Percentiles rank a stretch among this genome's conserved stretches.
Evolutionary conservation across 257 asterid species (phyloP).

Genomic region (Nicotiana sylvestris): DNA sequence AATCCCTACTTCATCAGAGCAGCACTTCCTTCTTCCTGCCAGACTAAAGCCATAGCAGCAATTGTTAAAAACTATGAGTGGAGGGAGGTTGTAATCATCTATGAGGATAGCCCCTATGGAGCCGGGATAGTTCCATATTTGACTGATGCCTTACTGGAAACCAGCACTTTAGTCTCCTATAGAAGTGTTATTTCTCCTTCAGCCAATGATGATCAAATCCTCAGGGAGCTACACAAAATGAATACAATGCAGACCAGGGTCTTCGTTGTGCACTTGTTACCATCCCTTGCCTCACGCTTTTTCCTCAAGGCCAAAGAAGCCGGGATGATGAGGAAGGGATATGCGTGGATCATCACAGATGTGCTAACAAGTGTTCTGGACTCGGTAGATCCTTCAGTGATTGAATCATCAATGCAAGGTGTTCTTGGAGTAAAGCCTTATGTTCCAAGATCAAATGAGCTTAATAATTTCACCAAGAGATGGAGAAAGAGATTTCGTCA

Average conservation of each 20-base stretch:
- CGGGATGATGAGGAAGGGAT: constrained; percentile 45
- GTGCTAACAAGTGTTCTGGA: constrained; percentile 35
- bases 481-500: constrained; percentile 37
- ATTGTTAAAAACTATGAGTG: constrained; percentile 35
- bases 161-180: constrained; percentile 22
- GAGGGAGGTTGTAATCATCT: constrained; percentile 41
- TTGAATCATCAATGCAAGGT: constrained; percentile 52
- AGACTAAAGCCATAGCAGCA: constrained; percentile 43
- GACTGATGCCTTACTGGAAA: constrained; percentile 25
- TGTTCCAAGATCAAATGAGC: constrained; percentile 29
- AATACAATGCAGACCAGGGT: constrained; percentile 42
- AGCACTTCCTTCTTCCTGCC: constrained; percentile 35
- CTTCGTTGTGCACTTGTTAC: constrained; percentile 41
- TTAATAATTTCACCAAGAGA: constrained; percentile 21
- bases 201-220: constrained; percentile 31
- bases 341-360: constrained; percentile 50
- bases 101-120: constrained; percentile 34
- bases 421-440: constrained; percentile 45
- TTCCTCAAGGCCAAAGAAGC: constrained; percentile 34
- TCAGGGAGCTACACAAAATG: constrained; percentile 26
- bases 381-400: constrained; percentile 19
- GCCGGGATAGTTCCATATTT: constrained; percentile 36
- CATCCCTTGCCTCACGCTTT: constrained; percentile 32
- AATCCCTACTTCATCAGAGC: constrained; percentile 39
- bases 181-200: constrained; percentile 33